These are phyloP conservation scores for Scheffersomyces amazonensis DNA, from an alignment of 805 yeast species.

Conservation along the genomic window DNA sequence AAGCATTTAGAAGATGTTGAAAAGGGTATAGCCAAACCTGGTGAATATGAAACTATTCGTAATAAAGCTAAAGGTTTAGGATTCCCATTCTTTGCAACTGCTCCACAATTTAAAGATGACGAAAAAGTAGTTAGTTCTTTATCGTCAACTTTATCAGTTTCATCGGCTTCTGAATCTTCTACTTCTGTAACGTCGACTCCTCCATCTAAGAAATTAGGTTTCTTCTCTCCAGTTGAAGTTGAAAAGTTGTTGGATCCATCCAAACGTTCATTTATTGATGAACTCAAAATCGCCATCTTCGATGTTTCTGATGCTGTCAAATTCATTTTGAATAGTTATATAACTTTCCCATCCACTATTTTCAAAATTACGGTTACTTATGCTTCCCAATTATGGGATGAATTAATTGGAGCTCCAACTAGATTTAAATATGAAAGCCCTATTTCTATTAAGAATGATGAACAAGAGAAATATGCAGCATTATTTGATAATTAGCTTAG, in stretches of 20 bases:
- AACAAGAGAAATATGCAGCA: background rate
- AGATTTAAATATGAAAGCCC: slow-evolving; percentile 7
- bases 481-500: too few species aligned
- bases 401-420: slow-evolving; percentile 61
- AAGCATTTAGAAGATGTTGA: slow-evolving; percentile 39
- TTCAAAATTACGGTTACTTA: slow-evolving; percentile 49
- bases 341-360: slow-evolving; percentile 63
- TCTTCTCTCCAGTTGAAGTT: slow-evolving; percentile 1
- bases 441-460: background rate
- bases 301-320: slow-evolving; percentile 58
- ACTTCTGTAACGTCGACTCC: background rate
- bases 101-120: background rate
- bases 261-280: slow-evolving; percentile 28
- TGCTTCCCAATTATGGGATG: slow-evolving; percentile 64
- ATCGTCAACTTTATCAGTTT: background rate
- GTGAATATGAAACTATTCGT: slow-evolving; percentile 34
- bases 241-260: slow-evolving; percentile 1
- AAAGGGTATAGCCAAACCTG: slow-evolving; percentile 36
- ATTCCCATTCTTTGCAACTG: slow-evolving; percentile 30
- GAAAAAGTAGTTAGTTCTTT: background rate
- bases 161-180: background rate
- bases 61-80: slow-evolving; percentile 26
- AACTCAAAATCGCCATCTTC: slow-evolving; percentile 47
- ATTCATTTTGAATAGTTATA: slow-evolving; percentile 66
- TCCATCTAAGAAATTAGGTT: background rate